Percentiles rank a stretch among this genome's conserved stretches.
Evolutionary conservation across 192 early-diverging fungal genomes (phyloP).

Genomic region (Umbelopsis sp.): DNA sequence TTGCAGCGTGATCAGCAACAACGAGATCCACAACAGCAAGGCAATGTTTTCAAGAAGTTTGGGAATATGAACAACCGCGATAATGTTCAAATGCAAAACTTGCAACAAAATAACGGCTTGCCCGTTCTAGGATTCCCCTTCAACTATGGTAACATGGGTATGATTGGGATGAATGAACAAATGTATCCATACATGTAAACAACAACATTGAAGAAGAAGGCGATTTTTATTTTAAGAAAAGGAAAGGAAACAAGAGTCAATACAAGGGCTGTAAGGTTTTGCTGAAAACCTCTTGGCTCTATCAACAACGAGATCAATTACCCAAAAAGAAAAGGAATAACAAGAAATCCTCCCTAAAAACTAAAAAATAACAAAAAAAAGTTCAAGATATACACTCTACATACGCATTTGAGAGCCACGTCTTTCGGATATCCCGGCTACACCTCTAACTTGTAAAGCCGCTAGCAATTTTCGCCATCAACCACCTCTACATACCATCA

Average conservation of each 20-base stretch:
- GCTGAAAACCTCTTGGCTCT: too few relatives aligned
- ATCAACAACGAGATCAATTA: too few relatives aligned
- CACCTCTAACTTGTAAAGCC: too few relatives aligned
- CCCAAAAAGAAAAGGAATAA: too few relatives aligned
- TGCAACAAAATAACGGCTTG: slow-evolving; percentile 14
- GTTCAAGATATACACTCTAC: too few relatives aligned
- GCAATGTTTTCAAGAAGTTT: slow-evolving; percentile 29
- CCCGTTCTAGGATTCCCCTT: slow-evolving; percentile 18
- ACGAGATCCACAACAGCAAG: slow-evolving; percentile 34
- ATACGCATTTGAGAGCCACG: too few relatives aligned
- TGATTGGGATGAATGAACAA: slow-evolving; percentile 55
- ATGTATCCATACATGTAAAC: slow-evolving; percentile 49
- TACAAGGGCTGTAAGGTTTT: too few relatives aligned
- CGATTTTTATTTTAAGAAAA: neutral
- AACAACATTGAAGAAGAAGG: neutral
- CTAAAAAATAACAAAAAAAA: too few relatives aligned
- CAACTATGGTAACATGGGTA: slow-evolving; percentile 41
- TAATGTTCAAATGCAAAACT: slow-evolving; percentile 20
- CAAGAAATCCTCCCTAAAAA: too few relatives aligned
- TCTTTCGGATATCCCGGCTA: too few relatives aligned
- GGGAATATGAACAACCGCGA: slow-evolving; percentile 33
- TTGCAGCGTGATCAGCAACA: slow-evolving; percentile 62
- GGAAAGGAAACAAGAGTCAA: too few relatives aligned
- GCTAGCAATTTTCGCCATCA: too few relatives aligned
- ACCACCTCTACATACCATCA: slow-evolving; percentile 2